Percentiles rank a stretch among this genome's conserved stretches.
These are phyloP conservation scores for Angomonas deanei DNA, from an alignment of 208 protist genomes.

Conservation along the genomic window DNA sequence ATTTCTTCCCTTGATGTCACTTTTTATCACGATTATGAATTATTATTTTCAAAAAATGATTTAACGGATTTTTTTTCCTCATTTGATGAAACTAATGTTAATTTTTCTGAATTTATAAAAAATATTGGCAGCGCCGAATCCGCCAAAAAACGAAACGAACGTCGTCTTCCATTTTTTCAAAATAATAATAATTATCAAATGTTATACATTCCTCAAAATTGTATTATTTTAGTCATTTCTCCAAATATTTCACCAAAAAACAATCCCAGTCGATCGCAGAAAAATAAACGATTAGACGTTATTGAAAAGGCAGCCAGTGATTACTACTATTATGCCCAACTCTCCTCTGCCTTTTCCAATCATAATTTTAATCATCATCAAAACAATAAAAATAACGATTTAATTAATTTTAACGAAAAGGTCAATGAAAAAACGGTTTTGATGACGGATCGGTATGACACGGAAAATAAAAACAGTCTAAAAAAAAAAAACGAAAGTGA, in stretches of 20 bases:
- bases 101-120: no score
- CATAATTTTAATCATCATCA: not conserved
- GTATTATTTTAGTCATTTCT: not conserved
- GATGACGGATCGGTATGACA: not conserved
- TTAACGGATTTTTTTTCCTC: no score
- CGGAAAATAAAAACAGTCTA: not conserved
- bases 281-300: not conserved
- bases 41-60: no score
- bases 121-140: no score
- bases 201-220: not conserved
- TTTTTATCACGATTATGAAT: not conserved
- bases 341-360: not conserved
- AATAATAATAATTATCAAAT: not conserved
- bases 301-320: not conserved
- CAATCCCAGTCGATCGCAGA: not conserved
- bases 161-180: no score
- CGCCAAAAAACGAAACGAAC: no score
- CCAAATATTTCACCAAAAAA: not conserved
- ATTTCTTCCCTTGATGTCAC: not conserved
- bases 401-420: not conserved
- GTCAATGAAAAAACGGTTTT: not conserved
- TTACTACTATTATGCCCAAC: not conserved
- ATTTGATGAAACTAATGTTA: no score
- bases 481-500: not conserved
- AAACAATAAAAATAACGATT: not conserved